Base-by-base conservation (phyloP, 2,329 filamentous ascomycete genomes). In the Claviceps sorghi region DNA sequence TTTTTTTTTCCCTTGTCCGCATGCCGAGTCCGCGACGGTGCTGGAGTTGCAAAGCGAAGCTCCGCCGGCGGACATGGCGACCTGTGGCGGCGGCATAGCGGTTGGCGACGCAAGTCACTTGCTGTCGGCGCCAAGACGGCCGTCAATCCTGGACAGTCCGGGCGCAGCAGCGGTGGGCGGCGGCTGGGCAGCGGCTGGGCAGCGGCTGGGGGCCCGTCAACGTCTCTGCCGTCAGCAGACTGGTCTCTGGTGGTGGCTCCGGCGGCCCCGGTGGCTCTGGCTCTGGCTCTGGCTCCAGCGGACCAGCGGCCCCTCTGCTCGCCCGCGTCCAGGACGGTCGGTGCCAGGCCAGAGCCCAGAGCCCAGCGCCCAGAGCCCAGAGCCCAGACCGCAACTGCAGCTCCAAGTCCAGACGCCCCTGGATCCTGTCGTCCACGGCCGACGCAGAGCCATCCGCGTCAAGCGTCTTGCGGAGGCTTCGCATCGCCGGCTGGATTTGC, bases 401-500 rank as follows among this genome's bases (percentile, higher is more conserved):
- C 13, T 40, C 32, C 21, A 41, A 29, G 32, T 29, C 10, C 49
- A 41, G 17, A 34, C 40, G 34, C 29, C 49, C n/a, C 49, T 41
- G 30, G 30, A 26, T n/a, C n/a, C n/a, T n/a, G n/a, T 29, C 15
- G 11, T 32, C 21, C 26, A 48, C 22, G 30, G 38, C 17, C 17
- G 50, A 41, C 29, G 19, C 3, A 49, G 19, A 6, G 46, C 47
- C 15, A 40, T 54, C 41, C 50, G 41, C 2, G 36, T 55, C 30
- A 46, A 34, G 34, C n/a, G n/a, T 30, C 43, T 56, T 34, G 22
- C 22, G 13, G 3, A 52, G 41, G 42, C 42, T 17, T 17, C n/a
- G 13, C 56, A 59, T 44, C 48, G 58, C 48, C 53, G 60, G 21
- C 29, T 46, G 26, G 13, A 47, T 19, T 43, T 55, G 4, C 57